Evolutionary conservation across 1,284 basidiomycete genomes (phyloP).

Genomic region (Peniophora sp.): DNA sequence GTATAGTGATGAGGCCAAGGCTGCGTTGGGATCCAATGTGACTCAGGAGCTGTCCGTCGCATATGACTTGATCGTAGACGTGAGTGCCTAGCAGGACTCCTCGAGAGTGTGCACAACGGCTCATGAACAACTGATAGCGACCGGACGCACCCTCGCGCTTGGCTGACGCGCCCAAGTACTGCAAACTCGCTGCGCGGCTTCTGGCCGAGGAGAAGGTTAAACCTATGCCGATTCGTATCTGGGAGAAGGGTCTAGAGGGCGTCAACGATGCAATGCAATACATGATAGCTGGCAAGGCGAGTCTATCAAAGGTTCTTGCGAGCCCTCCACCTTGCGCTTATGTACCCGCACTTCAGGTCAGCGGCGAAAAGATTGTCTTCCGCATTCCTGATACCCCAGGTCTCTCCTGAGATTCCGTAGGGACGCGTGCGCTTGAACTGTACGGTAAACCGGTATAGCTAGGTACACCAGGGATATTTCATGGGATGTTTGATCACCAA

Average conservation of each 20-base stretch:
- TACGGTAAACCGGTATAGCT: no score
- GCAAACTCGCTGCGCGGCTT: conserved; percentile 11
- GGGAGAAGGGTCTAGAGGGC: conserved; percentile 9
- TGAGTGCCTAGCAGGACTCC: background rate
- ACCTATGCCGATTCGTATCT: conserved; percentile 14
- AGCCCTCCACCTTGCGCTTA: no score
- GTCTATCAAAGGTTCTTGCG: background rate
- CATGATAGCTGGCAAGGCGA: conserved; percentile 8
- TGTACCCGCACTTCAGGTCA: background rate
- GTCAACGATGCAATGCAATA: conserved; percentile 8
- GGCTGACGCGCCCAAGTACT: background rate
- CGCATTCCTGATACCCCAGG: conserved; percentile 6
- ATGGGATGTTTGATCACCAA: no score
- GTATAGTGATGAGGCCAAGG: background rate
- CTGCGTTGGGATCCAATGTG: background rate
- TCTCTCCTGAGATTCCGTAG: background rate
- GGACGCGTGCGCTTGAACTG: no score
- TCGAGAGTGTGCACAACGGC: no score
- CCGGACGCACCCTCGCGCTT: no score
- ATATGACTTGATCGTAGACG: conserved; percentile 5
- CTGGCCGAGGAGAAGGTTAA: conserved; percentile 12
- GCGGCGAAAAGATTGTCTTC: conserved; percentile 7
- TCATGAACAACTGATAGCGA: no score
- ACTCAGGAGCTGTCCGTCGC: background rate
- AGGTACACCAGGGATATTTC: no score